Conservation (phyloP, 345 rosid genomes). For the sweet orange (Citrus sinensis) region DNA sequence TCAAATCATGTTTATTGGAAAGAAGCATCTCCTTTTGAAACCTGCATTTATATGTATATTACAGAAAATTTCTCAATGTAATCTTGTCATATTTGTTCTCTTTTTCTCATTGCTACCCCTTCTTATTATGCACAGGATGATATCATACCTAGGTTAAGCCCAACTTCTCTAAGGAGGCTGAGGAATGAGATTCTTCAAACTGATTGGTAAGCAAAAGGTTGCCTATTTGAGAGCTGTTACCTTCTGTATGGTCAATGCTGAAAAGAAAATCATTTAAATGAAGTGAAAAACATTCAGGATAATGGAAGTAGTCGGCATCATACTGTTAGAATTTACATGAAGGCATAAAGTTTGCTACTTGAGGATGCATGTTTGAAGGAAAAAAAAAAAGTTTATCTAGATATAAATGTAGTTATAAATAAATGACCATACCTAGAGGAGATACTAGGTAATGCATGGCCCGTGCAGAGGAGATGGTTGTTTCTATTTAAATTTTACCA, state of each 20-base stretch:
- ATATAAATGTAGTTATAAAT: too few species aligned
- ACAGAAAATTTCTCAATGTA: neutral
- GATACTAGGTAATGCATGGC: neutral
- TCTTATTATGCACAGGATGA: slow-evolving; percentile 56
- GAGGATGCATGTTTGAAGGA: neutral
- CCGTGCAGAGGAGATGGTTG: neutral
- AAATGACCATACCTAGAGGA: neutral
- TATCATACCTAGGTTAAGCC: slow-evolving; percentile 74
- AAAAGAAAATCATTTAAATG: neutral
- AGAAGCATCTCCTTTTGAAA: neutral
- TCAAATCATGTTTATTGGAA: neutral
- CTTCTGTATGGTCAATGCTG: neutral
- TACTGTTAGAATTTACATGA: neutral
- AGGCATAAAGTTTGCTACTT: neutral
- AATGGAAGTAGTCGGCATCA: neutral
- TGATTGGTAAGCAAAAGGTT: slow-evolving; percentile 59
- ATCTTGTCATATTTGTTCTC: neutral
- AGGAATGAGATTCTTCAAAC: slow-evolving; percentile 84
- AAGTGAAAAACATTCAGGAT: neutral
- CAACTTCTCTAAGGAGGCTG: slow-evolving; percentile 69
- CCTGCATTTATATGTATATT: neutral
- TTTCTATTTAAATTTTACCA: neutral
- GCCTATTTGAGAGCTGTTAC: neutral
- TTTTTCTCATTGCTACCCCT: neutral
- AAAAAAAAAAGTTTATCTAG: neutral